Evolutionary conservation across 257 asterid genomes (phyloP).

Genomic region (Petunia axillaris): DNA sequence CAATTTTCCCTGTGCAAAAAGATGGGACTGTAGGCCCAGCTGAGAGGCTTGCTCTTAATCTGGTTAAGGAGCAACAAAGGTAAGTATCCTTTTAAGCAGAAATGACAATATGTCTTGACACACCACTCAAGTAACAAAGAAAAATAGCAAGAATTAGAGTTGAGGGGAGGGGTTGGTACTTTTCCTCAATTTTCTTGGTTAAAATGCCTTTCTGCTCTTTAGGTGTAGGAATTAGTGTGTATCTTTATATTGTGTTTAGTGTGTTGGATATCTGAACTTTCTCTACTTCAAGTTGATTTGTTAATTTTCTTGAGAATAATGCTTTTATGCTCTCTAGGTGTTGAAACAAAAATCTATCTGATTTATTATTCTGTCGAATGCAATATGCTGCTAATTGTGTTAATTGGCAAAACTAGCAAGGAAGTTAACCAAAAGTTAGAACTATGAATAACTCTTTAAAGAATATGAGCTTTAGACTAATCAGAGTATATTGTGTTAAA

Average conservation of each 20-base stretch:
- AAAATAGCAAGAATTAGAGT: not conserved
- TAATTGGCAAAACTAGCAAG: not conserved
- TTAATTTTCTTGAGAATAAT: not conserved
- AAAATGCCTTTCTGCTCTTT: not conserved
- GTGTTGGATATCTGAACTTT: not conserved
- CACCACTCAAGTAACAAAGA: not conserved
- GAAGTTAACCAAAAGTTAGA: not conserved
- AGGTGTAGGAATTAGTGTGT: not conserved
- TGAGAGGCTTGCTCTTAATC: constrained; percentile 66
- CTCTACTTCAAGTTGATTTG: not conserved
- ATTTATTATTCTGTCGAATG: not conserved
- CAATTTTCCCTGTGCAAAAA: constrained; percentile 67
- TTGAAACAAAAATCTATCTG: not conserved
- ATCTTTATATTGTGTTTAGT: not conserved
- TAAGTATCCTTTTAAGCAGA: constrained; percentile 29
- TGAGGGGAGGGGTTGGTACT: not conserved
- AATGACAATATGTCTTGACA: not conserved
- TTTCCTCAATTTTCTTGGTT: not conserved
- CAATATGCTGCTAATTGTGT: not conserved
- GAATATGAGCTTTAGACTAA: not conserved
- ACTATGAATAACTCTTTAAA: not conserved
- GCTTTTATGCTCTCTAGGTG: not conserved
- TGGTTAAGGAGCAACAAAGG: constrained; percentile 92
- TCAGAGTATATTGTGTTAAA: not conserved
- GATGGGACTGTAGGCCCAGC: constrained; percentile 61